phyloP scores from a whole-genome alignment of 164 flowering plant species.

The Warburgia ugandensis region DNA sequence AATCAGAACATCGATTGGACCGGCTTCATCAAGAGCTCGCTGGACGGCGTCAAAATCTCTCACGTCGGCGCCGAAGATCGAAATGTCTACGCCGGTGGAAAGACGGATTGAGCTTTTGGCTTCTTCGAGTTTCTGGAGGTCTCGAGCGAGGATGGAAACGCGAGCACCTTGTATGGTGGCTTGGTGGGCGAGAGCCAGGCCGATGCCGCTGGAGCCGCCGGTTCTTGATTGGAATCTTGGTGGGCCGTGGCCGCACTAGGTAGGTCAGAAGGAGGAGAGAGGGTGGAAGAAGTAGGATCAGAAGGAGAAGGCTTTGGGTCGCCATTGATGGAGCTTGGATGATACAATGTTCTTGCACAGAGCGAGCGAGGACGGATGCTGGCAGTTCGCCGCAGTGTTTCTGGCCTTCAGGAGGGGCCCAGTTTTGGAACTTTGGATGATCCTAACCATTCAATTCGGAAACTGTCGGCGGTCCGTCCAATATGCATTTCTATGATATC shows the following conservation, averaged over 20 bases:
- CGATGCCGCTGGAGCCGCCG: conserved; percentile 98
- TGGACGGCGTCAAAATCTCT: conserved; percentile 50
- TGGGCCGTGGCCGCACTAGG: conserved; percentile 53
- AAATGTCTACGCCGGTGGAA: conserved; percentile 62
- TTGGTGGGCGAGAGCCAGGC: conserved; percentile 71
- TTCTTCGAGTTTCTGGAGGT: conserved; percentile 51
- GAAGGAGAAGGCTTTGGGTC: conserved; percentile 20
- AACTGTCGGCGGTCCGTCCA: too few species aligned
- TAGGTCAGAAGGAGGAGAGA: conserved; percentile 36
- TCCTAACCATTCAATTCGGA: too few species aligned
- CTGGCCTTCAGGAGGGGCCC: too few species aligned
- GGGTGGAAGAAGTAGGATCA: conserved; percentile 26
- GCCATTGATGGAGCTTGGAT: conserved; percentile 39
- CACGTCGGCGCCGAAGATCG: conserved; percentile 57
- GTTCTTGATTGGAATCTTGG: conserved; percentile 53
- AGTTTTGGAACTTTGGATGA: too few species aligned
- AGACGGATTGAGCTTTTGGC: conserved; percentile 49
- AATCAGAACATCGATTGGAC: conserved; percentile 64
- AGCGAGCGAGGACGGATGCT: too few species aligned
- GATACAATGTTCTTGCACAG: too few species aligned
- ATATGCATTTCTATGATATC: too few species aligned
- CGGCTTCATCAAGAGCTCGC: conserved; percentile 50
- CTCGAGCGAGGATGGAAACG: conserved; percentile 78
- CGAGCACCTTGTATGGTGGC: conserved; percentile 71
- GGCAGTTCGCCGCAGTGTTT: too few species aligned